phyloP scores from a whole-genome alignment of 2,329 filamentous ascomycete species.

The Fusarium acutatum region DNA sequence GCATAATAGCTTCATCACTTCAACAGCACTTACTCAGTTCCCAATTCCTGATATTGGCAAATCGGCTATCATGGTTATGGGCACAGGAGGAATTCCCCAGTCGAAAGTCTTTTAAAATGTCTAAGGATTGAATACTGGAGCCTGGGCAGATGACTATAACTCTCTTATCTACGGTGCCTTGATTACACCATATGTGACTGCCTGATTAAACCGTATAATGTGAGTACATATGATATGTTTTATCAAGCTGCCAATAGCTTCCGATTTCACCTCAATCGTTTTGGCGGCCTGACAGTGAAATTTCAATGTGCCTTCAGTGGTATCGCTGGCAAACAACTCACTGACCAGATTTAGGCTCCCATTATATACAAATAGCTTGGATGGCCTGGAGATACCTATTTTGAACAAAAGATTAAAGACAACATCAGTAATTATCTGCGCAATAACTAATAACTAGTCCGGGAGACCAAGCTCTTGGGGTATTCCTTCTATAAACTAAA shows the following conservation, averaged over 20 bases:
- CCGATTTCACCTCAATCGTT: rapidly evolving
- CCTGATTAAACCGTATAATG: no score
- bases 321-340: neutral
- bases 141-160: neutral
- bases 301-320: rapidly evolving
- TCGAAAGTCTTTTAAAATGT: neutral
- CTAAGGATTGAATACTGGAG: neutral
- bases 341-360: rapidly evolving
- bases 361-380: no score
- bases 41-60: rapidly evolving
- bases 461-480: neutral
- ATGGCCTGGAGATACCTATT: no score
- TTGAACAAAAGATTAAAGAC: no score
- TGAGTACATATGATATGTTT: no score
- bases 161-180: neutral
- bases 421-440: rapidly evolving
- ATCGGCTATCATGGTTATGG: neutral
- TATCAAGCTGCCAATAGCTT: no score
- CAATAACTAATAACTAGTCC: neutral
- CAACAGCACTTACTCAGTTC: rapidly evolving
- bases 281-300: rapidly evolving
- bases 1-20: neutral
- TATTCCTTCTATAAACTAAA: rapidly evolving
- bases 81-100: rapidly evolving
- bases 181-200: no score